Evolutionary conservation across 2,329 filamentous ascomycete genomes (phyloP).

Genomic region (Nigrospora sphaerica): DNA sequence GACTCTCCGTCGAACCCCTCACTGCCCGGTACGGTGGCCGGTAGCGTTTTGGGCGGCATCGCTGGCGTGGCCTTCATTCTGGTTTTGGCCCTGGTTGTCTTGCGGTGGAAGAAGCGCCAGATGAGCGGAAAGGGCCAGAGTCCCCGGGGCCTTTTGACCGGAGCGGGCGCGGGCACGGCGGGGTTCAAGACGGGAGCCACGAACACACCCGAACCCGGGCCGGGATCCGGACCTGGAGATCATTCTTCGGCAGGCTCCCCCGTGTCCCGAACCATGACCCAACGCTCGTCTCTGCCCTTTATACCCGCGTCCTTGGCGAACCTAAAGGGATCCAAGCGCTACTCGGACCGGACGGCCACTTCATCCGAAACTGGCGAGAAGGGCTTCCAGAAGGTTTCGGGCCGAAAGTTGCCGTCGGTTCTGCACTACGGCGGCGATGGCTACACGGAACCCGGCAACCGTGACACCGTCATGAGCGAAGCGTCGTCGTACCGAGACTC

Average conservation of each 20-base stretch:
- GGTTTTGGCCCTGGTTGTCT: conserved; percentile 43
- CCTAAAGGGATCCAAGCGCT: conserved; percentile 32
- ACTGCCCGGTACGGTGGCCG: conserved; percentile 35
- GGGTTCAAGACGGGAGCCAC: conserved; percentile 1
- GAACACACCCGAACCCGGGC: conserved; percentile 9
- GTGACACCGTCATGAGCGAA: conserved; percentile 35
- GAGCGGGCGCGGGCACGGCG: conserved; percentile 16
- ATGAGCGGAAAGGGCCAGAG: conserved; percentile 27
- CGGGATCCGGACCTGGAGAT: conserved; percentile 2
- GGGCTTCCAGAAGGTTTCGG: conserved; percentile 59
- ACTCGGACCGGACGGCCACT: conserved; percentile 20
- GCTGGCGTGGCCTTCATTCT: conserved; percentile 52
- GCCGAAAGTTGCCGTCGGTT: conserved; percentile 57
- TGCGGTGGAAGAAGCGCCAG: conserved; percentile 49
- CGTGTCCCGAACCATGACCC: conserved; percentile 31
- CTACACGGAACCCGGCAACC: conserved; percentile 42
- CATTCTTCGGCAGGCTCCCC: conserved; percentile 6
- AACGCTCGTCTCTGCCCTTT: conserved; percentile 34
- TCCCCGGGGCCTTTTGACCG: conserved; percentile 21
- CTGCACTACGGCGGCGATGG: conserved; percentile 56
- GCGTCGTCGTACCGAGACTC: conserved; percentile 49
- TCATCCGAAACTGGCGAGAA: conserved; percentile 37
- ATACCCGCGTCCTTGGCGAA: conserved; percentile 42
- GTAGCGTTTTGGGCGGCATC: conserved; percentile 49
- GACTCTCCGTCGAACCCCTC: conserved; percentile 12